These are phyloP conservation scores for Knoxdaviesia capensis DNA, from an alignment of 2,329 filamentous ascomycete species.

Conservation along the genomic window DNA sequence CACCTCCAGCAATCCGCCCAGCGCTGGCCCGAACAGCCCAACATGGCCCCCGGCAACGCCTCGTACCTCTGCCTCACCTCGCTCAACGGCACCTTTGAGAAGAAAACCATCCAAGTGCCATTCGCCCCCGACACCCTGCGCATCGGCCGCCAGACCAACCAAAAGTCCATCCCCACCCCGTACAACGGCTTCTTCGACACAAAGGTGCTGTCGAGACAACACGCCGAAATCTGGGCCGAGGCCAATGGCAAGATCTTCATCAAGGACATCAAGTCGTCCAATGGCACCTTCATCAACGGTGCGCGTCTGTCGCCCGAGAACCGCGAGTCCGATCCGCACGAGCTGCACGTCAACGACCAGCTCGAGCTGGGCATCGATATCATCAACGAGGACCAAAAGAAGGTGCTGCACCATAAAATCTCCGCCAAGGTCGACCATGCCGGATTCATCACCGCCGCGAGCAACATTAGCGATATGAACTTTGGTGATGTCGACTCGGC, in stretches of 20 bases:
- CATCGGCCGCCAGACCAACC: slow-evolving; percentile 92
- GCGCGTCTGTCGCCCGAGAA: slow-evolving; percentile 81
- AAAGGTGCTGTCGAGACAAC: slow-evolving; percentile 87
- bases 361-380: slow-evolving; percentile 95
- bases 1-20: too few relatives aligned
- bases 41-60: slow-evolving; percentile 9
- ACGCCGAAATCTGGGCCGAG: slow-evolving; percentile 89
- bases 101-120: slow-evolving; percentile 87
- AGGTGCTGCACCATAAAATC: slow-evolving; percentile 95
- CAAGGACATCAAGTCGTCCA: slow-evolving; percentile 92
- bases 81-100: slow-evolving; percentile 89
- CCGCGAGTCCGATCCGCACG: slow-evolving; percentile 86
- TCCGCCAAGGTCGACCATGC: slow-evolving; percentile 93
- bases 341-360: slow-evolving; percentile 77
- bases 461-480: slow-evolving; percentile 68
- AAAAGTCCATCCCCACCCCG: slow-evolving; percentile 80
- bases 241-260: slow-evolving; percentile 81
- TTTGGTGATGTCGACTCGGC: slow-evolving; percentile 81
- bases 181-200: slow-evolving; percentile 94
- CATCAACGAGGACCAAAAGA: slow-evolving; percentile 96
- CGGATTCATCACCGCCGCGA: slow-evolving; percentile 56
- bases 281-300: slow-evolving; percentile 95
- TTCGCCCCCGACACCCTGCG: slow-evolving; percentile 85
- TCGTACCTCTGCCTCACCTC: slow-evolving; percentile 53
- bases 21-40: slow-evolving; percentile 7